A percentile compares a stretch with the other conserved stretches of the same genome.
These are phyloP conservation scores for Mycena capillaripes DNA, from an alignment of 768 basidiomycete genomes.

Conservation along the genomic window DNA sequence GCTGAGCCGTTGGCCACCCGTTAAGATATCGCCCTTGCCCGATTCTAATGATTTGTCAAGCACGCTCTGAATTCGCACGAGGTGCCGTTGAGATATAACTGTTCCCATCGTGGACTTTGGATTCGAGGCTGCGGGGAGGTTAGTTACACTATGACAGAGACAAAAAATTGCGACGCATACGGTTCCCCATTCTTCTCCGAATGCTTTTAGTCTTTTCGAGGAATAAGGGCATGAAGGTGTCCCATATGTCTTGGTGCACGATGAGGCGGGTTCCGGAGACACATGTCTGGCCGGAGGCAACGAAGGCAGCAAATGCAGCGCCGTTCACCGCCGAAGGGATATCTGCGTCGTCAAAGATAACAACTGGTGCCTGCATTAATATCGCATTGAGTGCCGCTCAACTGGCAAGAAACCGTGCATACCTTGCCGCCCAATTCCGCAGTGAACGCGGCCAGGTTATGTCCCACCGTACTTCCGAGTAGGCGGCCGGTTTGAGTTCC, in stretches of 20 bases:
- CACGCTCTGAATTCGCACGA: conserved; percentile 74
- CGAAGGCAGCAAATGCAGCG: conserved; percentile 84
- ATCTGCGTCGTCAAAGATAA: conserved; percentile 87
- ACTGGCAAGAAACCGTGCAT: conserved; percentile 20
- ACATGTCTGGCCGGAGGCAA: conserved; percentile 92
- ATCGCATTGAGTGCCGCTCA: not conserved
- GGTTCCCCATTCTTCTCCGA: conserved; percentile 80
- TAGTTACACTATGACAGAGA: not conserved
- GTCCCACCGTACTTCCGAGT: conserved; percentile 80
- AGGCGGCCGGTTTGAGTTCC: conserved; percentile 84
- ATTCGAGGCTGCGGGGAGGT: conserved; percentile 68
- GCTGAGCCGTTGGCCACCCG: conserved; percentile 77
- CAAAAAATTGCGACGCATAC: conserved; percentile 44
- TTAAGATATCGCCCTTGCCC: conserved; percentile 60
- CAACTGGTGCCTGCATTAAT: conserved; percentile 74
- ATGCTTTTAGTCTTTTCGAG: conserved; percentile 75
- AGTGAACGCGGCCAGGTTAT: conserved; percentile 81
- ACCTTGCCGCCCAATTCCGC: conserved; percentile 93
- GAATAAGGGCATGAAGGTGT: conserved; percentile 74
- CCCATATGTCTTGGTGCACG: conserved; percentile 78
- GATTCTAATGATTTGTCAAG: conserved; percentile 48
- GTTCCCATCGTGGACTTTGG: conserved; percentile 84
- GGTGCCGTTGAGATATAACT: conserved; percentile 76
- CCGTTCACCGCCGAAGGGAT: conserved; percentile 84
- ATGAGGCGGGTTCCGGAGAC: conserved; percentile 92